Evolutionary conservation across 2,329 filamentous ascomycete genomes (phyloP).

Genomic region (Penicillium decumbens): DNA sequence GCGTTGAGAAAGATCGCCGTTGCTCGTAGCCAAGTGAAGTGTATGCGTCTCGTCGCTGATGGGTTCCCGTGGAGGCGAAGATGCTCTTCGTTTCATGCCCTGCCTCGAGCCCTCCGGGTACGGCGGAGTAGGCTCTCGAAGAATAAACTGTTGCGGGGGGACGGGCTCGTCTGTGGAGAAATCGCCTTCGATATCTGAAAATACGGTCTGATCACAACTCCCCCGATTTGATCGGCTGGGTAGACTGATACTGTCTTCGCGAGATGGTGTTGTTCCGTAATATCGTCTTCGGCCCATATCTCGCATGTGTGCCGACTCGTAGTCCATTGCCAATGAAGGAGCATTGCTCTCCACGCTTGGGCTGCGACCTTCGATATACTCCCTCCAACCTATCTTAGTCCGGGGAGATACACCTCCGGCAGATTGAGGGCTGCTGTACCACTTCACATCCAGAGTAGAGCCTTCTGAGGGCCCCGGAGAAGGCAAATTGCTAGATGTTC

Average conservation of each 20-base stretch:
- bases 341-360: slow-evolving; percentile 43
- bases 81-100: slow-evolving; percentile 61
- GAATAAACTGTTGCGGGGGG: slow-evolving; percentile 34
- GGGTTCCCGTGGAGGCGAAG: slow-evolving; percentile 57
- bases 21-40: slow-evolving; percentile 37
- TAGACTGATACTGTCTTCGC: slow-evolving; percentile 50
- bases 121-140: slow-evolving; percentile 39
- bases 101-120: slow-evolving; percentile 43
- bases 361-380: slow-evolving; percentile 41
- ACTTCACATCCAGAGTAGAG: slow-evolving; percentile 34
- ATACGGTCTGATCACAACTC: slow-evolving; percentile 59
- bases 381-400: slow-evolving; percentile 39
- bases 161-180: slow-evolving; percentile 38
- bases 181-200: slow-evolving; percentile 47
- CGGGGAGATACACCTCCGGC: slow-evolving; percentile 39
- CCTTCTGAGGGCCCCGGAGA: slow-evolving; percentile 32
- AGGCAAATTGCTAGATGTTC: slow-evolving; percentile 30
- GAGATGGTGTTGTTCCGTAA: slow-evolving; percentile 45
- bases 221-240: slow-evolving; percentile 53
- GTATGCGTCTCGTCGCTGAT: slow-evolving; percentile 33
- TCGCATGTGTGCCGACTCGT: slow-evolving; percentile 33
- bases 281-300: slow-evolving; percentile 43
- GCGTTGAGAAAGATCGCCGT: slow-evolving; percentile 52
- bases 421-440: slow-evolving; percentile 40
- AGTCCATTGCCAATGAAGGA: slow-evolving; percentile 38